phyloP scores from a whole-genome alignment of 768 basidiomycete species.

The Boletus subparvulus region DNA sequence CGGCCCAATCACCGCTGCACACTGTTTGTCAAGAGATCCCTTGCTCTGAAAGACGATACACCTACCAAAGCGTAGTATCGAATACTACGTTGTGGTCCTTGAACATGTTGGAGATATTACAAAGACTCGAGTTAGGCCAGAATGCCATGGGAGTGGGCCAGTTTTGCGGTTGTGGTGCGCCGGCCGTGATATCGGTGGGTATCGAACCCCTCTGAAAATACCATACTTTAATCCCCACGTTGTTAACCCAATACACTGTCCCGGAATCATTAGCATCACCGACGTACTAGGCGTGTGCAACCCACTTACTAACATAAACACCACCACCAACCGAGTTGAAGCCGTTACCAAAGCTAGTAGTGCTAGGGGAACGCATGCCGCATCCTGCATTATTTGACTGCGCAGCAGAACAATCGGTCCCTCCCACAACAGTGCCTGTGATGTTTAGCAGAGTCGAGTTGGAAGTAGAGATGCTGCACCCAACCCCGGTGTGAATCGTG shows the following conservation, averaged over 20 bases:
- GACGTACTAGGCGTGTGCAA: background rate
- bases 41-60: constrained; percentile 3
- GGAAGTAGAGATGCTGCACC: constrained; percentile 60
- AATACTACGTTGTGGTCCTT: constrained; percentile 75
- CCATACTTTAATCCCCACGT: constrained; percentile 80
- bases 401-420: constrained; percentile 68
- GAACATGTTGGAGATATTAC: constrained; percentile 80
- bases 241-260: constrained; percentile 31
- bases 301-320: constrained; percentile 79
- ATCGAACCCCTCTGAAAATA: constrained; percentile 77
- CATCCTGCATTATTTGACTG: constrained; percentile 80
- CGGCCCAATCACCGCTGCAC: constrained; percentile 85
- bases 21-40: constrained; percentile 3
- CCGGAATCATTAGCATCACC: background rate
- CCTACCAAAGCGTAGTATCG: constrained; percentile 80
- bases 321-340: constrained; percentile 89
- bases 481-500: constrained; percentile 74
- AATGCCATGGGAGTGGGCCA: constrained; percentile 81
- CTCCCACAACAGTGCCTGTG: constrained; percentile 63
- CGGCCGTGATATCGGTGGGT: constrained; percentile 74
- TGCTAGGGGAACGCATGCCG: constrained; percentile 62
- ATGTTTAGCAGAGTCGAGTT: constrained; percentile 50
- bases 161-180: constrained; percentile 64
- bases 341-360: constrained; percentile 73
- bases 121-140: constrained; percentile 69